Conservation (phyloP, 345 rosid species). For the Hibiscus syriacus region DNA sequence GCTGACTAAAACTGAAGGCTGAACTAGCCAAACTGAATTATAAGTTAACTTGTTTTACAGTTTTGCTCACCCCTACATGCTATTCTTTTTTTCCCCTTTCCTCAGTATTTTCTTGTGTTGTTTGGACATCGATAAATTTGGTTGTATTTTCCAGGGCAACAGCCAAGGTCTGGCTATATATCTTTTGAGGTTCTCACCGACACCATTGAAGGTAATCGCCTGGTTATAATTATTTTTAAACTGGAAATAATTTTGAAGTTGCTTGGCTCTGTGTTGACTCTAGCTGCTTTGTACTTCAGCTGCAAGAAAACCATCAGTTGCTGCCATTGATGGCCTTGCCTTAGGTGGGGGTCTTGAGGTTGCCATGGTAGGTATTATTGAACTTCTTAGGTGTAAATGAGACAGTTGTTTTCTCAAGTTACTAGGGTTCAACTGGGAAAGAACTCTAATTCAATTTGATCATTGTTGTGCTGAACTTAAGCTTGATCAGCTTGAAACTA, state of each 20-base stretch:
- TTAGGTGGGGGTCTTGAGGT: conserved; percentile 97
- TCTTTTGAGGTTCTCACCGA: conserved; percentile 60
- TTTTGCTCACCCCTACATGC: not conserved
- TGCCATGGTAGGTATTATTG: conserved; percentile 60
- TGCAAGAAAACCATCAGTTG: conserved; percentile 86
- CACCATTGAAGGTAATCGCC: conserved; percentile 61
- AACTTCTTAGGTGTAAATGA: not conserved
- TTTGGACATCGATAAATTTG: not conserved
- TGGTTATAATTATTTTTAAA: not conserved
- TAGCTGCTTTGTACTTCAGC: conserved; percentile 32
- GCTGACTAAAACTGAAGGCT: not conserved
- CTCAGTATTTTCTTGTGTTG: not conserved
- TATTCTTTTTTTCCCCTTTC: not conserved
- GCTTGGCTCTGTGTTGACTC: conserved; percentile 1
- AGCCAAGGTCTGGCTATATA: conserved; percentile 53
- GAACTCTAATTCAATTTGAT: not conserved
- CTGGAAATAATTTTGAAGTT: not conserved
- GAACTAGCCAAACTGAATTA: not conserved
- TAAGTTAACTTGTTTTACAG: not conserved
- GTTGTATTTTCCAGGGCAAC: conserved; percentile 34
- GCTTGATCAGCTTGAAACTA: not conserved
- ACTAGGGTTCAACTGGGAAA: not conserved
- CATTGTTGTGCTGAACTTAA: not conserved
- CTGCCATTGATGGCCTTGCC: conserved; percentile 98
- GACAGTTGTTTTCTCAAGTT: not conserved